Percentiles rank a stretch among this genome's conserved stretches.
Evolutionary conservation across 352 stramenopile species (phyloP).

Genomic region (Globisporangium perplexum): DNA sequence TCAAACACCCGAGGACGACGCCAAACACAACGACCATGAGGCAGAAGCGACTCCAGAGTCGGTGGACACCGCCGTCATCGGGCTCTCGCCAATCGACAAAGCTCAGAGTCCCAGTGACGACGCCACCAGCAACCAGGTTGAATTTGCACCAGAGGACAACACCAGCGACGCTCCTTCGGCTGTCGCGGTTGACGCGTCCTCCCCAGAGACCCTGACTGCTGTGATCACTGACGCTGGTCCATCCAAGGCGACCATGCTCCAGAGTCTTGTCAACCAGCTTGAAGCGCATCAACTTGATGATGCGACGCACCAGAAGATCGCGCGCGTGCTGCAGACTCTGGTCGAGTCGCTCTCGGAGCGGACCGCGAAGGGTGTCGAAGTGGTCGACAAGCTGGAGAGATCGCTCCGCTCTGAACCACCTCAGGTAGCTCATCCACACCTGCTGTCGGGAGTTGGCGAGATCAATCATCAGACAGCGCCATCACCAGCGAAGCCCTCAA

Average conservation of each 20-base stretch:
- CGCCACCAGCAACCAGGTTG: neutral
- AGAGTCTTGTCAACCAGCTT: slow-evolving; percentile 19
- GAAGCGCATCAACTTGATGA: slow-evolving; percentile 12
- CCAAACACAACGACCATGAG: neutral
- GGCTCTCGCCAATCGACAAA: neutral
- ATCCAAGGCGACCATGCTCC: slow-evolving; percentile 8
- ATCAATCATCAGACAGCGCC: neutral
- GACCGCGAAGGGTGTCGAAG: slow-evolving; percentile 7
- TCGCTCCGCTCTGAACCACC: slow-evolving; percentile 6
- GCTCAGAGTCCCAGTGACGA: neutral
- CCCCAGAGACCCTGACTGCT: neutral
- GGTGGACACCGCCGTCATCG: neutral
- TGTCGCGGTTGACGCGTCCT: neutral
- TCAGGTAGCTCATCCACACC: slow-evolving; percentile 1
- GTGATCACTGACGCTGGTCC: neutral
- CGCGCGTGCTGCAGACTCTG: slow-evolving; percentile 18
- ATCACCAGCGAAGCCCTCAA: slow-evolving; percentile 6
- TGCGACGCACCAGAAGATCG: slow-evolving; percentile 20
- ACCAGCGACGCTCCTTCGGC: too few relatives aligned
- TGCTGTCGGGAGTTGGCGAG: slow-evolving; percentile 7
- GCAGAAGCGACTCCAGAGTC: neutral
- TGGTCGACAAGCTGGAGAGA: slow-evolving; percentile 23
- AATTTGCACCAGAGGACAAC: neutral
- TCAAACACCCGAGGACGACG: neutral
- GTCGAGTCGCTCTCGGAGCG: slow-evolving; percentile 19